A percentile compares a stretch with the other conserved stretches of the same genome.
These are phyloP conservation scores for Cytospora chrysosperma DNA, from an alignment of 2,329 filamentous ascomycete species.

Conservation along the genomic window DNA sequence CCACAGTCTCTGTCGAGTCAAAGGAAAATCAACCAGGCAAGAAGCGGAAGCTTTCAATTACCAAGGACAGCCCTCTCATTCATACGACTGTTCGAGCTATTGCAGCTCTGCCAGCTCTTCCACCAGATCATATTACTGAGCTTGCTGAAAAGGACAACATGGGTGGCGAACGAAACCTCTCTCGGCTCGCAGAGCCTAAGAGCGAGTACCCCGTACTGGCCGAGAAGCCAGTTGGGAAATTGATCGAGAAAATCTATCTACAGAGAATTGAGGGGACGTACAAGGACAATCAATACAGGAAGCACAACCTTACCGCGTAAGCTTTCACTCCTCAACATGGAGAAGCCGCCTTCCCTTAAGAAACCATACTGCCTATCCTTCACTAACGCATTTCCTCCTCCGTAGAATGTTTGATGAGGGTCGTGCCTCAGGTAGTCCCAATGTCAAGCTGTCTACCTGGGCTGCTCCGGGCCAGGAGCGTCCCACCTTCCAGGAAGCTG, in stretches of 20 bases:
- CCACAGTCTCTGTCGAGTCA: background rate
- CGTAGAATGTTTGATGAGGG: slow-evolving; percentile 71
- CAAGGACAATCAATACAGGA: slow-evolving; percentile 72
- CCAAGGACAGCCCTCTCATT: background rate
- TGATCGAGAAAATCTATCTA: slow-evolving; percentile 82
- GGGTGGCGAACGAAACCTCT: slow-evolving; percentile 45
- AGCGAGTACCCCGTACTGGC: slow-evolving; percentile 54
- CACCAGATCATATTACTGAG: background rate
- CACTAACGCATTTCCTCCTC: background rate
- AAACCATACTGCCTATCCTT: slow-evolving; percentile 18
- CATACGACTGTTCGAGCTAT: background rate
- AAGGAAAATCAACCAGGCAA: background rate
- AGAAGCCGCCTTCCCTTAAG: background rate
- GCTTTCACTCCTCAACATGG: slow-evolving; percentile 25
- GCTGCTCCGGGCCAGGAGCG: slow-evolving; percentile 75
- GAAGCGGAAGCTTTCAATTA: background rate
- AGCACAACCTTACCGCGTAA: slow-evolving; percentile 60
- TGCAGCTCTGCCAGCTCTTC: background rate
- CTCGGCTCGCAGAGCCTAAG: slow-evolving; percentile 43
- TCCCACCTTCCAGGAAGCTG: slow-evolving; percentile 83
- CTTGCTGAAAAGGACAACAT: slow-evolving; percentile 37
- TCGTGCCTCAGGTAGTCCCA: slow-evolving; percentile 62
- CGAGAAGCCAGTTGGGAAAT: slow-evolving; percentile 64
- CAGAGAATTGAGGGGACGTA: slow-evolving; percentile 82
- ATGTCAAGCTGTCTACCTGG: slow-evolving; percentile 85